Base-by-base conservation (phyloP, 2,329 filamentous ascomycete species). In the Byssoonygena ceratinophila region DNA sequence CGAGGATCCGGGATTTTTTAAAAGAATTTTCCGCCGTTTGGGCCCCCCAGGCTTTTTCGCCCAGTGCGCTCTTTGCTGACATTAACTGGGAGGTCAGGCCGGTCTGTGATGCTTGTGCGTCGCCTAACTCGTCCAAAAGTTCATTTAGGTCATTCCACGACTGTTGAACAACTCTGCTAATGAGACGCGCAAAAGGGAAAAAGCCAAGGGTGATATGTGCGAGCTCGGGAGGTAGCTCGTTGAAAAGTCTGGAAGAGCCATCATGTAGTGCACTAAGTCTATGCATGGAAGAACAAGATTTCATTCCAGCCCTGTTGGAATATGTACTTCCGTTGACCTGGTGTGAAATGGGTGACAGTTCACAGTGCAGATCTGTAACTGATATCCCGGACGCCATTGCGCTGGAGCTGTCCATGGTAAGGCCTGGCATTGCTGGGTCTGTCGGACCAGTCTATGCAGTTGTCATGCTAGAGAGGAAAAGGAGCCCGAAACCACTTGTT, bases 101-200 rank as follows among this genome's bases (percentile, higher is more conserved):
- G 73, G 76, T 69, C 34, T 73, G 66, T 1, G 80, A 76, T 16
- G 83, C 62, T 23, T 83, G 80, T 64, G 87, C 80, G 54, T 82
- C 79, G 27, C 84, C 81, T 68, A 96, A 72, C 54, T 83, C 79
- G 34, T 76, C 71, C 40, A 96, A 77, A 56, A 84, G 76, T 7
- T 85, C 82, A 46, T 80, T 76, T 29, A 97, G 74, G 51, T 84
- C 80, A 64, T 87, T 87, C 68, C 90, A 90, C 46, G 86, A 88
- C 62, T 84, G 81, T 68, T 96, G 89, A 31, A 87, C 84, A 34
- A 92, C 78, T 59, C 92, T 82, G 58, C 81, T 79, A 49, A 97
- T 76, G 43, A 98, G 72, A 12, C 78, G 78, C 3, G 83, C 82
- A 18, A 97, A 76, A 3, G 87, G 83, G 52, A 91, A 77, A 65